Conservation (phyloP, 1,284 basidiomycete species). For the Termitomyces sp. region DNA sequence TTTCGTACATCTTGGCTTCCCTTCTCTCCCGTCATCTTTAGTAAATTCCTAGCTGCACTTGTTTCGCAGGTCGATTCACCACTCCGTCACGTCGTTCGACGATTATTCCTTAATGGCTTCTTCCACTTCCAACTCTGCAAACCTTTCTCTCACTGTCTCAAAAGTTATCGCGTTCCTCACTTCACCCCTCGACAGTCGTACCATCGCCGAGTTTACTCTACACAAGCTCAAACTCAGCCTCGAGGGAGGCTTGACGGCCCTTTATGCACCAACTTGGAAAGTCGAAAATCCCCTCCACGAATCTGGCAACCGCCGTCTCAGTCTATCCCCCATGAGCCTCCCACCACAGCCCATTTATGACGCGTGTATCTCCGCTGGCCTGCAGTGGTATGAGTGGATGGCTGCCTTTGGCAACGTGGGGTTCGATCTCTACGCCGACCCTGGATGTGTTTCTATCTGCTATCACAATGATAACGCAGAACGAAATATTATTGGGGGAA, state of each 20-base stretch:
- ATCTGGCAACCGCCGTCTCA: slow-evolving; percentile 68
- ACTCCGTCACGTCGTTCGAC: slow-evolving; percentile 22
- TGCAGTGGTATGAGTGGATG: slow-evolving; percentile 78
- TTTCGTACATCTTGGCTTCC: slow-evolving; percentile 8
- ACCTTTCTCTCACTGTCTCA: slow-evolving; percentile 60
- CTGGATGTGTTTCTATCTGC: slow-evolving; percentile 66
- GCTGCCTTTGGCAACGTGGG: slow-evolving; percentile 57
- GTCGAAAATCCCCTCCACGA: slow-evolving; percentile 58
- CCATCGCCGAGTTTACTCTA: slow-evolving; percentile 50
- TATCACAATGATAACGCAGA: slow-evolving; percentile 36
- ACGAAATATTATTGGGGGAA: slow-evolving; percentile 22
- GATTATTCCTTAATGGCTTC: slow-evolving; percentile 31
- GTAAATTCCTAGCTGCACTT: slow-evolving; percentile 13
- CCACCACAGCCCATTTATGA: slow-evolving; percentile 68
- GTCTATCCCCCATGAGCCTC: slow-evolving; percentile 59
- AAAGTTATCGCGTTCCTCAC: slow-evolving; percentile 71
- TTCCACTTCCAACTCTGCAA: slow-evolving; percentile 28
- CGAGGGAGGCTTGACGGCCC: slow-evolving; percentile 62
- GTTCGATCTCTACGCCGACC: slow-evolving; percentile 75
- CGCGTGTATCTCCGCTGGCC: slow-evolving; percentile 59
- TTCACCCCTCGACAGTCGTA: slow-evolving; percentile 44
- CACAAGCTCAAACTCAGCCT: slow-evolving; percentile 64
- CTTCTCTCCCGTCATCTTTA: not conserved
- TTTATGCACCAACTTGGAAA: slow-evolving; percentile 62
- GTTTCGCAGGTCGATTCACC: slow-evolving; percentile 67